phyloP scores from a whole-genome alignment of 441 rosid genomes.

The Pelargonium fulgidum region DNA sequence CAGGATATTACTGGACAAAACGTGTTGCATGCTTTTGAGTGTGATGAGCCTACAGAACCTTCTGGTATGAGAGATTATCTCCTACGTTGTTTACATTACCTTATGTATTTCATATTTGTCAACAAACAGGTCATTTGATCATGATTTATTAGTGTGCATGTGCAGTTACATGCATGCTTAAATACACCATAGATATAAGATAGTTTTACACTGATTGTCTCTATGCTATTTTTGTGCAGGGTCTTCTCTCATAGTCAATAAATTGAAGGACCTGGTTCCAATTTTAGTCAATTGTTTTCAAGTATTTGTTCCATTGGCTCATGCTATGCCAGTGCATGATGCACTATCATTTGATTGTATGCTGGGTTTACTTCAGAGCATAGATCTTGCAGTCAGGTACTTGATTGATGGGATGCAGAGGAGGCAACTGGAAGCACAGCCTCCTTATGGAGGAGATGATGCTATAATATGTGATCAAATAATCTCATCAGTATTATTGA shows the following conservation, averaged over 20 bases:
- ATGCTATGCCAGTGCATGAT: conserved; percentile 38
- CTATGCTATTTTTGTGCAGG: conserved; percentile 36
- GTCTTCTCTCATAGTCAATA: conserved; percentile 34
- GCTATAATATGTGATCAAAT: conserved; percentile 35
- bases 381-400: conserved; percentile 49
- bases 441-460: conserved; percentile 29
- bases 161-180: neutral
- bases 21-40: conserved; percentile 51
- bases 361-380: conserved; percentile 52
- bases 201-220: conserved; percentile 9
- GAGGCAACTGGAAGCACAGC: conserved; percentile 21
- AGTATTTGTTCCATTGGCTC: conserved; percentile 58
- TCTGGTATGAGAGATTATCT: conserved; percentile 41
- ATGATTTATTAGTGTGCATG: neutral
- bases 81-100: neutral
- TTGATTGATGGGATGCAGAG: conserved; percentile 32
- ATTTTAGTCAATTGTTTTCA: conserved; percentile 61
- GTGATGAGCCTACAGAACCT: conserved; percentile 37
- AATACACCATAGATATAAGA: neutral
- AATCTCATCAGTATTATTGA: conserved; percentile 41
- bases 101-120: conserved; percentile 12
- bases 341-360: conserved; percentile 56
- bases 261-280: conserved; percentile 60
- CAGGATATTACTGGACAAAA: conserved; percentile 31
- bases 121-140: neutral